Evolutionary conservation across 352 stramenopile species (phyloP), one percentile per base, ranked within the genome.

Genomic region (Phytophthora foliorum): DNA sequence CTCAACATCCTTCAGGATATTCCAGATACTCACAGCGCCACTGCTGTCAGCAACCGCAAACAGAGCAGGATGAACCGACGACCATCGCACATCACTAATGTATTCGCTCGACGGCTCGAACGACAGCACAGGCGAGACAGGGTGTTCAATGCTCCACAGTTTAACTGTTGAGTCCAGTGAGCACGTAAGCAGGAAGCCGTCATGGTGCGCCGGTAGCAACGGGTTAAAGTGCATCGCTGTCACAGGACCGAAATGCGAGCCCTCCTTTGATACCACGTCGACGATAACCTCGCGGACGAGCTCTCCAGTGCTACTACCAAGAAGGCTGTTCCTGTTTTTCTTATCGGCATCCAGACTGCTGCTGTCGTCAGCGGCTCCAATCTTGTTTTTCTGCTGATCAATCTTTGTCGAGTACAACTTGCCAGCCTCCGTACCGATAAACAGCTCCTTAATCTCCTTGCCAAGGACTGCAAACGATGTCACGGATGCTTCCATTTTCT

Each of bases 91-190:
- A 58, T 97, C 90, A 56, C 89, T 95, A 39, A 97, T 86, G 68
- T 97, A 96, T 63, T 97, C 90, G 24, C 84, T 94, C 9, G 89
- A 96, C 16, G 85, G 84, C 70, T 97, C 89, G 42, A 96, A 96
- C 39, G 85, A 93, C 22, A 94, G 78, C 24, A 95, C 72, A 1
- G 89, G 85, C 19, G 62, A 74, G 27, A 94, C 72, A 11, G 85
- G 82, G 49, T 90, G 81, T 67, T 95, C 86, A 0, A 80, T 88
- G 68, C 88, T 96, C 90, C 90, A 97, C 14, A 97, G 44, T 57
- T 95, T 95, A 44, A 96, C 89, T 2, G 82, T 95, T 57, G 89
- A 97, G 67, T 97, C 90, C 34, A 96, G 70, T 21, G 89, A 96
- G 36, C 85, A 84, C 9, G 89, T 96, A 11, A 97, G 75, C 60